Base-by-base conservation (phyloP, 2,329 filamentous ascomycete species). In the Hawksworthiomyces lignivorus region DNA sequence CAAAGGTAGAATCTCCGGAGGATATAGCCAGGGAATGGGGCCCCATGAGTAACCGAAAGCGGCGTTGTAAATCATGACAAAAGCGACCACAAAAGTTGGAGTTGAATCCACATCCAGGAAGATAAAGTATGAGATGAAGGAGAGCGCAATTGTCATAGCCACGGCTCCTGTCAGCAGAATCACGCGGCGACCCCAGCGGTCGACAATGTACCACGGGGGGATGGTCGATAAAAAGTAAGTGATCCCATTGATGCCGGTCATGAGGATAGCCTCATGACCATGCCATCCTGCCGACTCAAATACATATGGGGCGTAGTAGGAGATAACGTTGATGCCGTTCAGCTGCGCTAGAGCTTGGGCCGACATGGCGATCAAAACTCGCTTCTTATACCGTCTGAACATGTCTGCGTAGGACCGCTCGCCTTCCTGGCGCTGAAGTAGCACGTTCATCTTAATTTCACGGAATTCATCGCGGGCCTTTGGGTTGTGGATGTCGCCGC, bases 261-360 rank as follows among this genome's bases (percentile, higher is more conserved):
- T 97, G 47, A 97, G 74, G 49, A 97, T 85, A 5, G 92, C 92
- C 45, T 87, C 75, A 52, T 90, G 87, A 21, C 90, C 92, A 42
- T 78, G 67, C 92, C 90, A 97, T n/a, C 92, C 90, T 28, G 92
- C 92, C 46, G 89, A 89, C 64, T 96, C 89, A 56, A 98, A 97
- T 14, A 97, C 90, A 43, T 94, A 80, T 0, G 92, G 92, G 1
- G 92, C 92, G 59, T 98, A 98, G 71, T 97, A 98, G 1, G 90
- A 97, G 50, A 98, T 98, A 59, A 98, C 92, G 64, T 98, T 98
- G 69, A 98, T 98, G 51, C 92, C 92, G 67, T 97, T 97, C 41
- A 98, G 78, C 64, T 98, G 92, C 21, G 92, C 92, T 50, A 98
- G 77, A 6, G 82, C 88, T 63, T 97, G 92, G 4, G 92, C 92